Conservation (phyloP, 768 basidiomycete genomes). For the Podaxis sp. region DNA sequence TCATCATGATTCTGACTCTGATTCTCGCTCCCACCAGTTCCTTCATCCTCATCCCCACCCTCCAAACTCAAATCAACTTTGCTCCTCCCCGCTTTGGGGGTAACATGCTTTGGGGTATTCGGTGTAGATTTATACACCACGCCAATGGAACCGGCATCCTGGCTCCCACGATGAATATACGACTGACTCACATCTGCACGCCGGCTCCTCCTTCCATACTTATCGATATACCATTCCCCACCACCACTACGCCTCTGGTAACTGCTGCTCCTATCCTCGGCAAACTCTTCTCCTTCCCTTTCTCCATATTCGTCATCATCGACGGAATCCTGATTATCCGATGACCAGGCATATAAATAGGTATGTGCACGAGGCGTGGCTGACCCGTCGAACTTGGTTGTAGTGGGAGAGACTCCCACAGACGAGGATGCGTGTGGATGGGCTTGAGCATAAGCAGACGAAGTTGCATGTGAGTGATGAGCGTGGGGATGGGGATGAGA, state of each 20-base stretch:
- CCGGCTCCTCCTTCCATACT: conserved; percentile 22
- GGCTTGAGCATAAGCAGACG: neutral
- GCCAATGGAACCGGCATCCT: neutral
- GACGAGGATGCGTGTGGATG: neutral
- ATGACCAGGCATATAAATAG: conserved; percentile 10
- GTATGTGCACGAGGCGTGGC: conserved; percentile 5
- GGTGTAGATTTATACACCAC: conserved; percentile 7
- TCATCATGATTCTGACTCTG: neutral
- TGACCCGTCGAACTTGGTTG: neutral
- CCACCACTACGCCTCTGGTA: conserved; percentile 16
- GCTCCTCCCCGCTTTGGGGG: conserved; percentile 6
- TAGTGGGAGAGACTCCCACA: conserved; percentile 7
- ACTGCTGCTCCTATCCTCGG: conserved; percentile 26
- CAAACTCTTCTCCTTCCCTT: conserved; percentile 12
- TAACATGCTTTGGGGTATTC: neutral
- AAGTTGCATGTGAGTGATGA: neutral
- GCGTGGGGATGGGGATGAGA: no score
- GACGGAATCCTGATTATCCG: conserved; percentile 5
- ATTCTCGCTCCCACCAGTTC: conserved; percentile 4
- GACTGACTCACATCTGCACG: conserved; percentile 16
- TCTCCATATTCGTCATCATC: conserved; percentile 4
- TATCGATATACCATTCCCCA: conserved; percentile 22
- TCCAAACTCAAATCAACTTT: conserved; percentile 14
- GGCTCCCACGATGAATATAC: conserved; percentile 24
- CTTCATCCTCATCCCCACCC: conserved; percentile 11